Evolutionary conservation across 2,329 filamentous ascomycete genomes (phyloP).

Genomic region (Colletotrichum sp.): DNA sequence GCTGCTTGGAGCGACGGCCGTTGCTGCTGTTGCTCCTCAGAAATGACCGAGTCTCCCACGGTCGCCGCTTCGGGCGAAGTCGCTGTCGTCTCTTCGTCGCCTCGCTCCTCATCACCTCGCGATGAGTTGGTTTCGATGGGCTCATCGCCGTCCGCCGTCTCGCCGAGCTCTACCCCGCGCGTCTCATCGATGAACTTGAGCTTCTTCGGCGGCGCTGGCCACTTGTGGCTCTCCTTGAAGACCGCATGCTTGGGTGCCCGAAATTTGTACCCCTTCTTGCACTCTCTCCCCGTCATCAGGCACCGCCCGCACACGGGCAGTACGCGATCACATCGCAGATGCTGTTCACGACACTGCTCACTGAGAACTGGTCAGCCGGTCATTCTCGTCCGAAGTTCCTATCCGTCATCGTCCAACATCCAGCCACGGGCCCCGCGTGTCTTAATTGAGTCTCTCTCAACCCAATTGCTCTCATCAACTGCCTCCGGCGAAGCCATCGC

Average conservation of each 20-base stretch:
- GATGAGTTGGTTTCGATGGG: neutral
- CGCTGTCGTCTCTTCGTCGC: neutral
- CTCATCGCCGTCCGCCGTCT: neutral
- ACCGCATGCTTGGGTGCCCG: slow-evolving; percentile 16
- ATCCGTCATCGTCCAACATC: neutral
- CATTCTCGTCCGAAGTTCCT: neutral
- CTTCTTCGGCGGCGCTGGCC: slow-evolving; percentile 14
- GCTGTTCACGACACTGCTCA: slow-evolving; percentile 52
- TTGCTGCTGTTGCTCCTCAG: neutral
- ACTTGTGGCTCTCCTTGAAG: slow-evolving; percentile 20
- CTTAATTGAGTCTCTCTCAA: neutral
- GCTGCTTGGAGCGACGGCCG: neutral
- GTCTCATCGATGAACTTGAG: slow-evolving; percentile 21
- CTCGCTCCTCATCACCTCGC: neutral
- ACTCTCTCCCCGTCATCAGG: slow-evolving; percentile 19
- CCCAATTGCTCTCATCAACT: neutral
- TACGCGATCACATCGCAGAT: slow-evolving; percentile 45
- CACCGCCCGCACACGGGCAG: slow-evolving; percentile 22
- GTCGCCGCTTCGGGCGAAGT: slow-evolving; percentile 2
- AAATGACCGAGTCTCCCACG: neutral
- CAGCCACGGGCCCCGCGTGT: neutral
- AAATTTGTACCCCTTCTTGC: slow-evolving; percentile 24
- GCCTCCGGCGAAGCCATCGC: neutral
- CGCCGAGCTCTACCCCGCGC: slow-evolving; percentile 11
- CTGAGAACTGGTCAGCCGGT: slow-evolving; percentile 29